These are phyloP conservation scores for Nannochloropsis oceanica DNA, from an alignment of 108 stramenopile species.

Conservation along the genomic window DNA sequence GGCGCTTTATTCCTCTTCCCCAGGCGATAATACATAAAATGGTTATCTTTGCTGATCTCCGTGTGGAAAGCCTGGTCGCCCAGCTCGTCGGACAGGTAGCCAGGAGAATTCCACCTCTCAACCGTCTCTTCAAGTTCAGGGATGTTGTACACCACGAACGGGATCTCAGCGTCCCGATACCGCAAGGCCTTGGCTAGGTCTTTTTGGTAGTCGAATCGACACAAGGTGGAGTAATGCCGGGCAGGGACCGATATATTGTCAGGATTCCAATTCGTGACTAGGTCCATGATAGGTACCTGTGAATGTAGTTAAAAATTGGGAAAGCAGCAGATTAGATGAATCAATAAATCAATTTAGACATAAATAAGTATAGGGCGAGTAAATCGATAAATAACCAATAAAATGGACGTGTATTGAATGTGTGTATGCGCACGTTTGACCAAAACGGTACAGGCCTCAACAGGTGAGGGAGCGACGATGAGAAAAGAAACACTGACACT, in stretches of 20 bases:
- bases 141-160: conserved; percentile 85
- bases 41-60: conserved; percentile 65
- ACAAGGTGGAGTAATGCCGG: conserved; percentile 27
- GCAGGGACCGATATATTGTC: conserved; percentile 27
- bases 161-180: conserved; percentile 74
- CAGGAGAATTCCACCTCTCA: conserved; percentile 67
- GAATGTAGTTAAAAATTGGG: too few relatives aligned
- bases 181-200: conserved; percentile 50
- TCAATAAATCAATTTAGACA: too few relatives aligned
- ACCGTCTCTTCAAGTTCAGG: conserved; percentile 58
- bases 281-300: conserved; percentile 24
- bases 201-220: conserved; percentile 20
- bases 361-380: too few relatives aligned
- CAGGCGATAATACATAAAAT: conserved; percentile 77
- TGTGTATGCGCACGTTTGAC: too few relatives aligned
- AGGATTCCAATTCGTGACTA: conserved; percentile 38
- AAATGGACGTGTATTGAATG: too few relatives aligned
- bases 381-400: too few relatives aligned
- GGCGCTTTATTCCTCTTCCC: conserved; percentile 3
- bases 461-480: too few relatives aligned
- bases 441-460: too few relatives aligned
- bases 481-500: too few relatives aligned
- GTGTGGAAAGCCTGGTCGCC: conserved; percentile 41
- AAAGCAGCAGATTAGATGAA: too few relatives aligned
- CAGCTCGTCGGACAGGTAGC: conserved; percentile 54